A percentile compares a stretch with the other conserved stretches of the same genome.
Conservation (phyloP, 2,329 filamentous ascomycete species). For the Arthroderma uncinatum region DNA sequence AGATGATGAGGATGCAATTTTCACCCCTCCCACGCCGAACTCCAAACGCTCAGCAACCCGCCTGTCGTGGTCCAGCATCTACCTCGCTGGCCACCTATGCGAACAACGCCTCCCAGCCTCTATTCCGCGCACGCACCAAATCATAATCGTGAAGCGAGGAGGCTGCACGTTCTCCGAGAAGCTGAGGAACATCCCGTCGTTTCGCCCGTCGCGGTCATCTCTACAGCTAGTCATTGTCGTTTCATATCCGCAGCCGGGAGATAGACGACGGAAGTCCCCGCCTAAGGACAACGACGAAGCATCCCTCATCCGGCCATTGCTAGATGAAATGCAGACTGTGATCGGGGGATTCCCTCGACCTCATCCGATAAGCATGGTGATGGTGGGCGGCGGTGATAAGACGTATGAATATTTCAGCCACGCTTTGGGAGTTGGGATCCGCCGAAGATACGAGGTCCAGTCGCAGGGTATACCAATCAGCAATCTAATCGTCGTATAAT, state of each 20-base stretch:
- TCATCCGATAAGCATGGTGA: constrained; percentile 68
- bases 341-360: constrained; percentile 57
- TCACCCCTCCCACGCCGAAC: constrained; percentile 21
- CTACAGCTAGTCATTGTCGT: constrained; percentile 58
- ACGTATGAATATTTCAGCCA: constrained; percentile 53
- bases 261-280: constrained; percentile 5
- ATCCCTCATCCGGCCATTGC: constrained; percentile 51
- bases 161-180: constrained; percentile 78
- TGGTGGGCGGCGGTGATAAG: constrained; percentile 61
- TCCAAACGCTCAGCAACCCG: constrained; percentile 32
- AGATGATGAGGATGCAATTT: constrained; percentile 47
- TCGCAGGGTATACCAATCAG: constrained; percentile 68
- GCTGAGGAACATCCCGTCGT: constrained; percentile 71
- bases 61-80: constrained; percentile 60
- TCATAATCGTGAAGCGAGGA: constrained; percentile 73
- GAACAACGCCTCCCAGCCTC: constrained; percentile 43
- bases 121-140: constrained; percentile 50
- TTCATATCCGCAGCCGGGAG: constrained; percentile 30
- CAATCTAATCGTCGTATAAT: constrained; percentile 50
- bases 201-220: constrained; percentile 47
- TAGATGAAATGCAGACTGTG: constrained; percentile 64
- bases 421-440: constrained; percentile 60
- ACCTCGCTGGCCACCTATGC: constrained; percentile 59
- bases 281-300: constrained; percentile 27
- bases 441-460: constrained; percentile 66